These are phyloP conservation scores for Dioscorea dumetorum DNA, from an alignment of 106 monocot genomes.

Conservation along the genomic window DNA sequence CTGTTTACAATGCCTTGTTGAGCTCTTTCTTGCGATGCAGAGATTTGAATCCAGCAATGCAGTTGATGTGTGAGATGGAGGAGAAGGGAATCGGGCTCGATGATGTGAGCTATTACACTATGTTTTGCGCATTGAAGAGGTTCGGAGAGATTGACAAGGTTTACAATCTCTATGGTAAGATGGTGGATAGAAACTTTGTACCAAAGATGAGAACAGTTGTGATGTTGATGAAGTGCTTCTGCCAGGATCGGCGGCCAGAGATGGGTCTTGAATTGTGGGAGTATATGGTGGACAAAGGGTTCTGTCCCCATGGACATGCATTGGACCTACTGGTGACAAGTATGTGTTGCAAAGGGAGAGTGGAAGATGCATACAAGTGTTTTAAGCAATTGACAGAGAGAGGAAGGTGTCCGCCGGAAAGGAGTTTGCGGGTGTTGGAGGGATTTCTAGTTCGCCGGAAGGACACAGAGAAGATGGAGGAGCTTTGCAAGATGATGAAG, in stretches of 20 bases:
- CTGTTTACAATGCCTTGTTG: slow-evolving; percentile 74
- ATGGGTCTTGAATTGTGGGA: slow-evolving; percentile 67
- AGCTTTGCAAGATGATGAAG: slow-evolving; percentile 41
- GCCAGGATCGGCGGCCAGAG: slow-evolving; percentile 43
- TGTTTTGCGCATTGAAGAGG: slow-evolving; percentile 57
- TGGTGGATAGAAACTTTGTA: slow-evolving; percentile 51
- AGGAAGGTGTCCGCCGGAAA: slow-evolving; percentile 65
- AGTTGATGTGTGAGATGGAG: slow-evolving; percentile 64
- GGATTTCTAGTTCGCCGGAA: slow-evolving; percentile 29
- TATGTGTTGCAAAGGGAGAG: slow-evolving; percentile 52
- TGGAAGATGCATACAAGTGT: slow-evolving; percentile 54
- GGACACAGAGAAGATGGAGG: slow-evolving; percentile 44
- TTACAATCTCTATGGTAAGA: slow-evolving; percentile 38
- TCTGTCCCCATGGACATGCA: slow-evolving; percentile 74
- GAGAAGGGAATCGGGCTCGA: slow-evolving; percentile 38
- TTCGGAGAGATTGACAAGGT: slow-evolving; percentile 17
- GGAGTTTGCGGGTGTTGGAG: slow-evolving; percentile 53
- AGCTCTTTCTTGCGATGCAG: slow-evolving; percentile 31
- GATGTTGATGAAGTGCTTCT: slow-evolving; percentile 82
- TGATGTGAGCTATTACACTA: slow-evolving; percentile 66
- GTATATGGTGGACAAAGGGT: slow-evolving; percentile 65
- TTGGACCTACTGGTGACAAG: slow-evolving; percentile 64
- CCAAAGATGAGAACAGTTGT: slow-evolving; percentile 68
- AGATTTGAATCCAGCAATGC: slow-evolving; percentile 31
- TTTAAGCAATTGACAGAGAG: slow-evolving; percentile 58